These are phyloP conservation scores for Drechslerella dactyloides DNA, from an alignment of 2,329 filamentous ascomycete species.

Conservation along the genomic window DNA sequence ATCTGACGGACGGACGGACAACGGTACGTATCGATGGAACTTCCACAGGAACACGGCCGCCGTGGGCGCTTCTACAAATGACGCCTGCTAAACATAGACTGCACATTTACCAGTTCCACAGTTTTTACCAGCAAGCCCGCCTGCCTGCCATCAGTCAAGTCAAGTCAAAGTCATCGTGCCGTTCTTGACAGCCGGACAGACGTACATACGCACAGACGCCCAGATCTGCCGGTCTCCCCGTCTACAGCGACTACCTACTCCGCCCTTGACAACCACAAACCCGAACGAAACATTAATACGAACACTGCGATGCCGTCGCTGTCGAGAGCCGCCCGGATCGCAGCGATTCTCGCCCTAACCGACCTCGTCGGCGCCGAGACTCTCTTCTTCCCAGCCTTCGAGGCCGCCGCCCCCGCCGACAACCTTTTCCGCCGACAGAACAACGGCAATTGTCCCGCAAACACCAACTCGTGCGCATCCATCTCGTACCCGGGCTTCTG, in stretches of 20 bases:
- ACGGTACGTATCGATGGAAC: slow-evolving; percentile 8
- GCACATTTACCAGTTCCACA: background rate
- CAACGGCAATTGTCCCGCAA: slow-evolving; percentile 35
- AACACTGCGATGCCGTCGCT: slow-evolving; percentile 20
- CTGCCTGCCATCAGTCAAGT: no score
- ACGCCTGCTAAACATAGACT: background rate
- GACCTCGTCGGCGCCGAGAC: slow-evolving; percentile 37
- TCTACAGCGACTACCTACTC: no score
- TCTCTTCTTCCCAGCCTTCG: slow-evolving; percentile 43
- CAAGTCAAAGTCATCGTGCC: no score
- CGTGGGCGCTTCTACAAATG: background rate
- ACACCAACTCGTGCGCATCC: slow-evolving; percentile 38
- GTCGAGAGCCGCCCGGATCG: slow-evolving; percentile 39
- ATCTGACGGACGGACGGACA: no score
- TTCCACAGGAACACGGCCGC: slow-evolving; percentile 25
- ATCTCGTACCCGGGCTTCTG: slow-evolving; percentile 47
- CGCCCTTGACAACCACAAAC: no score
- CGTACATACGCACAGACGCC: no score
- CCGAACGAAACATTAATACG: slow-evolving; percentile 2
- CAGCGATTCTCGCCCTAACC: slow-evolving; percentile 36
- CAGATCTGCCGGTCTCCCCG: no score
- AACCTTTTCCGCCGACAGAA: slow-evolving; percentile 24
- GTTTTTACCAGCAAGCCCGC: no score
- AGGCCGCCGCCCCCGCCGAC: slow-evolving; percentile 3
- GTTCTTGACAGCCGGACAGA: no score